These are phyloP conservation scores for Yamadazyma buinensis DNA, from an alignment of 1,139 yeast genomes.

Conservation along the genomic window DNA sequence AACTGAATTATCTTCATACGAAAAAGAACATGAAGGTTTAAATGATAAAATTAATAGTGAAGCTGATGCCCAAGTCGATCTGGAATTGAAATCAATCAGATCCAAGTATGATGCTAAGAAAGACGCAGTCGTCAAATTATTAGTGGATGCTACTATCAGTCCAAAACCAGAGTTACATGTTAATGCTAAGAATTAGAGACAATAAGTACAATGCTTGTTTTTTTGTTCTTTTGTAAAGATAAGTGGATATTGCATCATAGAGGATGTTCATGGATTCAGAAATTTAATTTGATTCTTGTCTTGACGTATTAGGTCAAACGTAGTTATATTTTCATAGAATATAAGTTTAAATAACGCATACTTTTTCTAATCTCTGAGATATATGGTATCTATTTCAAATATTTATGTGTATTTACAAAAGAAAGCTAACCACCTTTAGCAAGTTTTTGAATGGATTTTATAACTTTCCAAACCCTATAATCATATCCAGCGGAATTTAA, in stretches of 20 bases:
- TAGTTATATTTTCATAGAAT: too few species aligned
- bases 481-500: constrained; percentile 89
- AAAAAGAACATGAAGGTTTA: constrained; percentile 63
- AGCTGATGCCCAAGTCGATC: constrained; percentile 62
- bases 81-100: constrained; percentile 60
- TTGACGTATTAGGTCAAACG: too few species aligned
- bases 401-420: not conserved
- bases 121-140: constrained; percentile 63
- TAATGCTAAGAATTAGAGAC: constrained; percentile 35
- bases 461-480: constrained; percentile 61
- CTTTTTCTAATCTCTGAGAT: not conserved
- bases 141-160: constrained; percentile 73
- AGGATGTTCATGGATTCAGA: too few species aligned
- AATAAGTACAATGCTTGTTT: too few species aligned
- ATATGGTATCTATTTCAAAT: not conserved
- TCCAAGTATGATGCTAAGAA: constrained; percentile 62
- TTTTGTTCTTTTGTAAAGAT: too few species aligned
- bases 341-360: too few species aligned
- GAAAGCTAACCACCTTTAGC: constrained; percentile 30
- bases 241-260: too few species aligned
- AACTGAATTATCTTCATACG: constrained; percentile 69
- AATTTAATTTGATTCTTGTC: too few species aligned
- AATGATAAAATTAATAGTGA: constrained; percentile 67
- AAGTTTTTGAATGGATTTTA: constrained; percentile 37
- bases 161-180: constrained; percentile 82